phyloP scores from a whole-genome alignment of 2,329 filamentous ascomycete genomes.

The Myriosclerotinia curreyana region DNA sequence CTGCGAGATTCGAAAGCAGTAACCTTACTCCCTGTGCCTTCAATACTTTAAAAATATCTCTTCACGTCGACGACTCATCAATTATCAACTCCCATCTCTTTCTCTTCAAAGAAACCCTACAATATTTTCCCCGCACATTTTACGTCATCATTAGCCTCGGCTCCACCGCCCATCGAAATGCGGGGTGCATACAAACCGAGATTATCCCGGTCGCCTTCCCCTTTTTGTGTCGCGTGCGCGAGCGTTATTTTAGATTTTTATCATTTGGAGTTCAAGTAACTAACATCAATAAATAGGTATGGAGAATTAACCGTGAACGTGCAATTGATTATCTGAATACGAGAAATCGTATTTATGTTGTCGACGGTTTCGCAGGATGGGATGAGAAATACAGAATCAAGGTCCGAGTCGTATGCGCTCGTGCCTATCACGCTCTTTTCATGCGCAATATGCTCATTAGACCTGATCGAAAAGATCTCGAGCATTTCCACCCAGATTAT shows the following conservation, averaged over 20 bases:
- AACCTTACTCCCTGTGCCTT: background rate
- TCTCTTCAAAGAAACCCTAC: background rate
- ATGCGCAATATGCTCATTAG: conserved; percentile 99
- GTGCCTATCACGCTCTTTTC: conserved; percentile 98
- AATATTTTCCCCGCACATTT: conserved; percentile 15
- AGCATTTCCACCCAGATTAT: conserved; percentile 98
- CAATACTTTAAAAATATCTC: background rate
- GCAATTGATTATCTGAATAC: conserved; percentile 99
- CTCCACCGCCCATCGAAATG: conserved; percentile 14
- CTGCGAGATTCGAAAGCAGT: background rate
- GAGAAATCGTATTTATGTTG: conserved; percentile 95
- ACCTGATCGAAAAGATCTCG: conserved; percentile 83
- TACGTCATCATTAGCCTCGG: conserved; percentile 23
- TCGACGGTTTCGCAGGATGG: conserved; percentile 97
- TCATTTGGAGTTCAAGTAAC: background rate
- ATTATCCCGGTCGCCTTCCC: background rate
- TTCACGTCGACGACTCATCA: background rate
- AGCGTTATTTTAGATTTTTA: background rate
- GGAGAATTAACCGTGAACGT: conserved; percentile 99
- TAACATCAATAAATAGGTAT: conserved; percentile 62
- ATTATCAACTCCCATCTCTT: background rate
- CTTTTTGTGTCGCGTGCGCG: background rate
- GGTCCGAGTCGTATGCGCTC: conserved; percentile 96
- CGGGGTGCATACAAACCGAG: conserved; percentile 21
- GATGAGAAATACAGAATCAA: conserved; percentile 97